Evolutionary conservation across 306 rosid genomes (phyloP), one percentile per base, ranked within the genome.

Genomic region (Castanea sativa): DNA sequence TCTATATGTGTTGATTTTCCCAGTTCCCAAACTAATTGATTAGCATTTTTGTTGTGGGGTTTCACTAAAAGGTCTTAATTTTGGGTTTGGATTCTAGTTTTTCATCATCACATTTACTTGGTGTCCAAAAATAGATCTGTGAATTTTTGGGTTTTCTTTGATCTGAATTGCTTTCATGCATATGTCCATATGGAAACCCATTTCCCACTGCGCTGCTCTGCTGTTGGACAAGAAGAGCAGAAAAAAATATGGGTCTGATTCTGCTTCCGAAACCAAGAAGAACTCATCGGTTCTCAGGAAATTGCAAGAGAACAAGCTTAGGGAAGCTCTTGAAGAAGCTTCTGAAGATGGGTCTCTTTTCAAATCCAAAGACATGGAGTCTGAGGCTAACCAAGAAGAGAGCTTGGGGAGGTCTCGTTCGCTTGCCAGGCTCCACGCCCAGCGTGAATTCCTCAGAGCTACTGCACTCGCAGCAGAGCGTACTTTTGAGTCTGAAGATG

Each of bases 291-390:
- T 91, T 80, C 95, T 91, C 35, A 89, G 97, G 76, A 92, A 94
- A 72, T 79, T 92, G 74, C 97, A 91, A 77, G 98, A 94, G 13
- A 91, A 87, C 88, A 92, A 91, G 90, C 97, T 94, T 38, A 90
- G 97, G 86, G 97, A 94, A 63, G 99, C 99, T 49, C 95, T 94
- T 6, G 99, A 94, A 83, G 99, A 94, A 83, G 99, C 99, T 69
- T 94, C 99, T n/a, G 99, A 94, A 80, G 93, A 92, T 75, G 98
- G 98, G 20, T 88, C 87, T 10, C 93, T 94, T 25, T 77, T 78
- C 51, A 92, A 92, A 89, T 89, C 97, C 20, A 93, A 91, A 61
- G 92, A 88, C 73, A 86, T 90, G 67, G 97, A 89, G 19, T 82
- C 96, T 29, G 94, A 92, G n/a, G 83, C 77, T 33, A 88, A 85